Evolutionary conservation across 306 rosid genomes (phyloP), one percentile per base, ranked within the genome.

Genomic region (Quercus alba): DNA sequence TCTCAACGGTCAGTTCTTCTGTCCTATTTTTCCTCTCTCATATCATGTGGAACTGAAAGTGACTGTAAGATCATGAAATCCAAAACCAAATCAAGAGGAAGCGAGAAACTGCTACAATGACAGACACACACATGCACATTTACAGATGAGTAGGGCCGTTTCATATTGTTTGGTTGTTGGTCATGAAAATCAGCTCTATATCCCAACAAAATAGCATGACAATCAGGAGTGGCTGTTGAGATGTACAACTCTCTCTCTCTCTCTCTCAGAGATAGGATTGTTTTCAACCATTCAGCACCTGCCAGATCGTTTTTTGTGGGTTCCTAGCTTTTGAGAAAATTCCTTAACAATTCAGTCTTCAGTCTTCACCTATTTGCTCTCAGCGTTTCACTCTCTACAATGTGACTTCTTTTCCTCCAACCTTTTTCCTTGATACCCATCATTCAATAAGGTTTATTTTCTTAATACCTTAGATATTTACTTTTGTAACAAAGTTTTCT

Each of bases 221-320:
- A 78, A 78, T 81, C 77, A 74, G 88, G 82, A 74, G n/a, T 51
- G 80, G 75, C 74, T 23, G 91, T 83, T 82, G 62, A 81, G 82
- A 72, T 51, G 70, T 72, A 70, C 19, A 56, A 20, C 73, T 20
- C 71, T 78, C 46, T 72, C 58, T 69, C 73, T 20, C 71, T 78
- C 44, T 52, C 73, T 49, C 75, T 69, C 81, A 74, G 9, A 84
- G 74, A 66, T 86, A 61, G 78, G 83, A 77, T 77, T 77, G 52
- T 59, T 80, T 58, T 56, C 83, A 74, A 70, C 76, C 54, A 77
- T 74, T 76, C 79, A 20, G 18, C 31, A 15, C 64, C 35, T 35
- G 35, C 61, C 23, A 61, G 46, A 58, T 75, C 26, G 72, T 67
- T 33, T 44, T 26, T 59, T 35, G 20, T 28, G 46, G 66, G 49